These are phyloP conservation scores for Barbarea vulgaris DNA, from an alignment of 345 rosid species.

Conservation along the genomic window DNA sequence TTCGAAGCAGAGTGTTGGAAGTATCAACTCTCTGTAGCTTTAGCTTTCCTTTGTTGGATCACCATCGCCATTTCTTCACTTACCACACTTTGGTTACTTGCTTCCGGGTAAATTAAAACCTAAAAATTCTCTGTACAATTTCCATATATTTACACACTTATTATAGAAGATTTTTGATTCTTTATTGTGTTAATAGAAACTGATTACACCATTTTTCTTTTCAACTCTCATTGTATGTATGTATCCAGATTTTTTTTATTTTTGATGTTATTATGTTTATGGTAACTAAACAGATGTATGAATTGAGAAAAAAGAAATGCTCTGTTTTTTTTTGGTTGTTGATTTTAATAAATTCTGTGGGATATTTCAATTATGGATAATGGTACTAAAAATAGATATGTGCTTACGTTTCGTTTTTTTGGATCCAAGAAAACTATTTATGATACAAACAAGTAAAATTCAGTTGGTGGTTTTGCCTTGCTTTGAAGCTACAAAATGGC, in stretches of 20 bases:
- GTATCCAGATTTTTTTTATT: neutral
- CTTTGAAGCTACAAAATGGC: constrained; percentile 23
- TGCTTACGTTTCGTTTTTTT: constrained; percentile 1
- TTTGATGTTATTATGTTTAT: neutral
- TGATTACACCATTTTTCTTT: constrained; percentile 17
- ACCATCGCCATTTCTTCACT: constrained; percentile 63
- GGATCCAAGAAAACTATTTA: neutral
- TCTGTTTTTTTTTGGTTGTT: neutral
- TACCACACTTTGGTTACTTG: constrained; percentile 78
- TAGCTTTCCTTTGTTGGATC: constrained; percentile 80
- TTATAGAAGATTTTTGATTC: constrained; percentile 24
- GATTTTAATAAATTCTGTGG: neutral
- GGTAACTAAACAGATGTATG: neutral
- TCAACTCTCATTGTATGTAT: neutral
- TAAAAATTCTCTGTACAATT: constrained; percentile 6
- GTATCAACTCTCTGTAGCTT: constrained; percentile 66
- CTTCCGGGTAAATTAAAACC: constrained; percentile 22
- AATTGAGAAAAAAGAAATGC: neutral
- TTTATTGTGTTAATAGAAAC: constrained; percentile 34
- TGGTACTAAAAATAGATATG: constrained; percentile 3
- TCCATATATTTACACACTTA: neutral
- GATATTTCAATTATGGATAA: neutral
- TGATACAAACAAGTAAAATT: neutral
- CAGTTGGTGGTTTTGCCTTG: constrained; percentile 35
- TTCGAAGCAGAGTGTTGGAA: constrained; percentile 56